These are phyloP conservation scores for Cryptococcus sp. DNA, from an alignment of 1,284 basidiomycete genomes.

Conservation along the genomic window DNA sequence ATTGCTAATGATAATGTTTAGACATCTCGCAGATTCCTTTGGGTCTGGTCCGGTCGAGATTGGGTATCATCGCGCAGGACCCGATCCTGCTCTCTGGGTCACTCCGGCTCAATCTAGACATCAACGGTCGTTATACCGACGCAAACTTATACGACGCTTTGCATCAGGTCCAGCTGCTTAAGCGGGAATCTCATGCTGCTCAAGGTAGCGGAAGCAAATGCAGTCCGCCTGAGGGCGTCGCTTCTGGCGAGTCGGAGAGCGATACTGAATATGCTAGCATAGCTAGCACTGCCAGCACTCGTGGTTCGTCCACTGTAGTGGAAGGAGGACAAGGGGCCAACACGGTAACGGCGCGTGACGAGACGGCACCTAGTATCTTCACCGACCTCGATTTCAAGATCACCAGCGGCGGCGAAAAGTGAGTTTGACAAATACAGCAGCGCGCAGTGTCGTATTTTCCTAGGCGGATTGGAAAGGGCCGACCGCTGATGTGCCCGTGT, in stretches of 20 bases:
- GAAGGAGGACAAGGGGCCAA: neutral
- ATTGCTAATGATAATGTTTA: conserved; percentile 7
- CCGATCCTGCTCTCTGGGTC: conserved; percentile 49
- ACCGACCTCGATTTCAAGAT: conserved; percentile 39
- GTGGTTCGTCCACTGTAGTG: neutral
- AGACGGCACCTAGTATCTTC: conserved; percentile 26
- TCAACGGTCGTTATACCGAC: conserved; percentile 37
- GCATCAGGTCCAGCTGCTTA: conserved; percentile 44
- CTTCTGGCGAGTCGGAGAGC: conserved; percentile 3
- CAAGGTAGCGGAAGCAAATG: too few relatives aligned
- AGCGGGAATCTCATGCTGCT: too few relatives aligned
- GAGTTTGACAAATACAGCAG: conserved; percentile 10
- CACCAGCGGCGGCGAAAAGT: conserved; percentile 42
- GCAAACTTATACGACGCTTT: conserved; percentile 36
- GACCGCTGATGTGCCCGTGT: conserved; percentile 36
- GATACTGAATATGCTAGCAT: neutral
- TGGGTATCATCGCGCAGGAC: conserved; percentile 47
- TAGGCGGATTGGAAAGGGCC: too few relatives aligned
- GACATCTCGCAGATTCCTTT: conserved; percentile 35
- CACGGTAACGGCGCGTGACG: neutral
- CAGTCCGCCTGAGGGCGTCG: neutral
- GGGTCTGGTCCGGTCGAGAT: conserved; percentile 30
- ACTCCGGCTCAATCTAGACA: conserved; percentile 50
- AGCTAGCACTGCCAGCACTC: too few relatives aligned
- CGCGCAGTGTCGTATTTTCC: too few relatives aligned